Conservation (phyloP, 1,139 yeast species). For the Suhomyces coccinellae region DNA sequence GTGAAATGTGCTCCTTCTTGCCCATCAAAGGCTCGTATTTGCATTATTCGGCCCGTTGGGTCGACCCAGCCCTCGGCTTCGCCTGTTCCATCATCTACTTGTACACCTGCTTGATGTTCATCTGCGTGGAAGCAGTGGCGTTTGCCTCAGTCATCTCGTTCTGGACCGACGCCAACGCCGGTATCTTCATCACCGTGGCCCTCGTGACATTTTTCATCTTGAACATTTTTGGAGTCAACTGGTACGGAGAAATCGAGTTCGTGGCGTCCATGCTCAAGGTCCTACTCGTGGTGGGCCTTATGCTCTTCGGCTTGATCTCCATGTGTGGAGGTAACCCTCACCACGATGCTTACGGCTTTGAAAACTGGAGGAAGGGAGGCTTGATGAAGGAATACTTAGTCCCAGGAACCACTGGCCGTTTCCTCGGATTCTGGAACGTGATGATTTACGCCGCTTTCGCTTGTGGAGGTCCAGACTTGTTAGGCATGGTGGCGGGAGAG, state of each 20-base stretch:
- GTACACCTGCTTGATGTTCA: slow-evolving; percentile 39
- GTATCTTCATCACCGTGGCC: slow-evolving; percentile 36
- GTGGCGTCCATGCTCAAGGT: slow-evolving; percentile 39
- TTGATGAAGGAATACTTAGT: slow-evolving; percentile 33
- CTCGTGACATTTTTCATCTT: slow-evolving; percentile 30
- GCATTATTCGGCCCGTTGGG: slow-evolving; percentile 40
- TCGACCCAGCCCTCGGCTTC: slow-evolving; percentile 44
- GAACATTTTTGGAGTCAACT: slow-evolving; percentile 38
- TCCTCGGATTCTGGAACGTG: slow-evolving; percentile 38
- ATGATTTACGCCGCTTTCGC: slow-evolving; percentile 41
- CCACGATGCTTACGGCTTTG: slow-evolving; percentile 39
- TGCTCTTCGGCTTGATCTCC: slow-evolving; percentile 37
- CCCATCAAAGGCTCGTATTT: slow-evolving; percentile 42
- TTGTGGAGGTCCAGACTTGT: slow-evolving; percentile 46
- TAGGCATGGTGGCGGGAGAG: slow-evolving; percentile 38
- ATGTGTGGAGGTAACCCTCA: slow-evolving; percentile 18
- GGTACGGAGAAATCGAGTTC: slow-evolving; percentile 45
- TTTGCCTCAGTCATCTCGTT: slow-evolving; percentile 36
- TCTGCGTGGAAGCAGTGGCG: slow-evolving; percentile 40
- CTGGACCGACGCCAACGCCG: slow-evolving; percentile 44
- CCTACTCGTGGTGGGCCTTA: slow-evolving; percentile 39
- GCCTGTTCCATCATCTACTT: slow-evolving; percentile 39
- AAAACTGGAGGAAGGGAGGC: slow-evolving; percentile 37
- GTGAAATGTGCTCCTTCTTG: slow-evolving; percentile 42
- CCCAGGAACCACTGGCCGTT: slow-evolving; percentile 36